Percentiles rank a stretch among this genome's conserved stretches.
Evolutionary conservation across 2,329 filamentous ascomycete species (phyloP).

Genomic region (Talaromyces verruculosus): DNA sequence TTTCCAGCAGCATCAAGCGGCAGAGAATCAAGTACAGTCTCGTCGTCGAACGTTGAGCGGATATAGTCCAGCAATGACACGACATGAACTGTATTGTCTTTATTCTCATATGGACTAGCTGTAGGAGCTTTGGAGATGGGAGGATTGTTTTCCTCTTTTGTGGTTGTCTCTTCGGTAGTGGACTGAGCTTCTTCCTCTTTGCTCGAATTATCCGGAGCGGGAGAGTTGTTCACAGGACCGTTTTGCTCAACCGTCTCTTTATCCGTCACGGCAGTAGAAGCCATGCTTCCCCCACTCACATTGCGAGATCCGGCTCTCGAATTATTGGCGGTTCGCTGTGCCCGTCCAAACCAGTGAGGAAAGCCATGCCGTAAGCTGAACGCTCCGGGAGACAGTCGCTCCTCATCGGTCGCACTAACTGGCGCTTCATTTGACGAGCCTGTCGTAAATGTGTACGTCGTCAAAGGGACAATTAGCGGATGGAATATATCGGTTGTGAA

Average conservation of each 20-base stretch:
- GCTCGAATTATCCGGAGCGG: slow-evolving; percentile 17
- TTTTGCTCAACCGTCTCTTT: background rate
- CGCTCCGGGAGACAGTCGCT: slow-evolving; percentile 79
- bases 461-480: slow-evolving; percentile 84
- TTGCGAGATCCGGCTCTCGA: slow-evolving; percentile 43
- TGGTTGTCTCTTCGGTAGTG: background rate
- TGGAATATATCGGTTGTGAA: slow-evolving; percentile 95
- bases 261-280: background rate
- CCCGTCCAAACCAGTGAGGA: slow-evolving; percentile 78
- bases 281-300: slow-evolving; percentile 43
- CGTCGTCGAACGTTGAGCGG: slow-evolving; percentile 76
- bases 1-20: slow-evolving; percentile 83
- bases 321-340: slow-evolving; percentile 44
- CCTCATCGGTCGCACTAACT: slow-evolving; percentile 78
- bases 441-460: slow-evolving; percentile 91
- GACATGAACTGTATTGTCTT: slow-evolving; percentile 53
- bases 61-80: slow-evolving; percentile 78
- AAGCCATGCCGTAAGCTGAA: slow-evolving; percentile 92
- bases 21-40: slow-evolving; percentile 72
- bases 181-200: background rate
- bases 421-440: slow-evolving; percentile 72
- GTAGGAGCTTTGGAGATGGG: slow-evolving; percentile 24
- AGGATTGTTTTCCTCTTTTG: background rate
- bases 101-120: slow-evolving; percentile 24
- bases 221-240: slow-evolving; percentile 14